Evolutionary conservation across 2,329 filamentous ascomycete species (phyloP).

Genomic region (Teratosphaeria destructans): DNA sequence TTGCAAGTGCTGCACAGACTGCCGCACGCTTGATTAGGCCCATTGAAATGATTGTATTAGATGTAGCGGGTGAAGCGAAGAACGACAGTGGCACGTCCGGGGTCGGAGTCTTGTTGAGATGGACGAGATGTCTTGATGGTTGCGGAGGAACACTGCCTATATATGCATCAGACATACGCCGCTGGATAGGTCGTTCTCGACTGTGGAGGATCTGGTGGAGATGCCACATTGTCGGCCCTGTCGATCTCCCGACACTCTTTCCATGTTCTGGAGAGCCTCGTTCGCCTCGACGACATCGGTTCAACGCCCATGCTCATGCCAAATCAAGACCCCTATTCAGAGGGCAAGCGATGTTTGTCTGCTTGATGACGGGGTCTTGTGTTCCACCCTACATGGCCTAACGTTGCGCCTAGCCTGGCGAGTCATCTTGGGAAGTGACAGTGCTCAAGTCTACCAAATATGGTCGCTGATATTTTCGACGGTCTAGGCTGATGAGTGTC

Average conservation of each 20-base stretch:
- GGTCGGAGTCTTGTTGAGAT: not conserved
- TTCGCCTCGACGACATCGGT: not conserved
- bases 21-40: not conserved
- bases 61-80: not conserved
- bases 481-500: not conserved
- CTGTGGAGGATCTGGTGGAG: not conserved
- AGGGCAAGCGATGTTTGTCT: too few relatives aligned
- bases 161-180: not conserved
- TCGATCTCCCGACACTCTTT: not conserved
- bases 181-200: not conserved
- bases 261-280: not conserved
- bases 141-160: not conserved
- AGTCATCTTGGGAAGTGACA: not conserved
- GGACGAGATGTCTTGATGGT: not conserved
- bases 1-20: not conserved
- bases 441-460: not conserved
- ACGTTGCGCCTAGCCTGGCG: not conserved
- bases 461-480: not conserved
- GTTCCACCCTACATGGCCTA: too few relatives aligned
- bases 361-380: too few relatives aligned
- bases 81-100: not conserved
- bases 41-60: not conserved
- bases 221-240: not conserved
- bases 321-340: not conserved
- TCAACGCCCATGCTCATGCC: not conserved